phyloP scores from a whole-genome alignment of 2,329 filamentous ascomycete genomes.

The Endothia cerciana region DNA sequence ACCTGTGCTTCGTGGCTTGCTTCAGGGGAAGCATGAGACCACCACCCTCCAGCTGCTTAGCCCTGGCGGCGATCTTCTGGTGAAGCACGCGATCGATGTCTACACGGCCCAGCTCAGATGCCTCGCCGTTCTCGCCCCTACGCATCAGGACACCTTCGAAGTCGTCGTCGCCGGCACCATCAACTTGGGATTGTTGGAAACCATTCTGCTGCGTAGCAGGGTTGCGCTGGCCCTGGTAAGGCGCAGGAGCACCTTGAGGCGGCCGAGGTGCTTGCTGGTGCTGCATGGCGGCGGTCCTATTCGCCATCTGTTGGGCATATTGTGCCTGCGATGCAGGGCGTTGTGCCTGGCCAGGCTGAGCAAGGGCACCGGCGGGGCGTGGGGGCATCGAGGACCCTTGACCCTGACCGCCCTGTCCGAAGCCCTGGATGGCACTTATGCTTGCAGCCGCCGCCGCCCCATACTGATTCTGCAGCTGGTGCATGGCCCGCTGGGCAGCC shows the following conservation, averaged over 20 bases:
- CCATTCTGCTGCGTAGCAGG: constrained; percentile 43
- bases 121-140: constrained; percentile 56
- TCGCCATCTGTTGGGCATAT: constrained; percentile 41
- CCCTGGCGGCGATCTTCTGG: constrained; percentile 66
- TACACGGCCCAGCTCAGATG: constrained; percentile 59
- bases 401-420: constrained; percentile 39
- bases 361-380: constrained; percentile 30
- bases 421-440: constrained; percentile 64
- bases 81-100: constrained; percentile 74
- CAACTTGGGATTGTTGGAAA: constrained; percentile 64
- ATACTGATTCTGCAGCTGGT: constrained; percentile 62
- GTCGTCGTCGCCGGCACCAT: constrained; percentile 69
- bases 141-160: constrained; percentile 64
- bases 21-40: constrained; percentile 75
- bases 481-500: constrained; percentile 59
- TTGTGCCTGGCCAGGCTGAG: constrained; percentile 30
- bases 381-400: constrained; percentile 37
- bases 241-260: neutral
- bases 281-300: constrained; percentile 35
- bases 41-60: constrained; percentile 72
- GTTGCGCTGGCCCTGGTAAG: constrained; percentile 5
- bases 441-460: constrained; percentile 67
- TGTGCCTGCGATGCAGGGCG: constrained; percentile 32
- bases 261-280: constrained; percentile 33
- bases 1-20: constrained; percentile 51